Conservation (phyloP, 2,329 filamentous ascomycete species). For the Thielaviopsis ethacetica region DNA sequence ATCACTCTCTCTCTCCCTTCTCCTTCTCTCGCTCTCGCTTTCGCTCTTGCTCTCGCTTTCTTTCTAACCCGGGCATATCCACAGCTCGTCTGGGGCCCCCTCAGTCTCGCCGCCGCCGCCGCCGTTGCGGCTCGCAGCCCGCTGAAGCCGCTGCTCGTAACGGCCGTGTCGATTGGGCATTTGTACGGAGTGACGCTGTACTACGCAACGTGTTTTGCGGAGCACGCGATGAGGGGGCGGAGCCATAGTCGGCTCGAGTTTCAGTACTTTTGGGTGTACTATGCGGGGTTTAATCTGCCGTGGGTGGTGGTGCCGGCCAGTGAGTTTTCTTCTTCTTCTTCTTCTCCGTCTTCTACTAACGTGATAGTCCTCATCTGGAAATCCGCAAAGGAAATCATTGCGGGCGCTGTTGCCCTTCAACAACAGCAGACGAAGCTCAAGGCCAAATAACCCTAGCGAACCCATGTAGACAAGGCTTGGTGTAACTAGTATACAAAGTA, state of each 20-base stretch:
- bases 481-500: no score
- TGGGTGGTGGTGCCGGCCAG: conserved; percentile 33
- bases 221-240: conserved; percentile 27
- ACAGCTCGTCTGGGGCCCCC: conserved; percentile 40
- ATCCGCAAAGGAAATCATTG: not conserved
- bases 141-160: conserved; percentile 34
- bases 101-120: conserved; percentile 33
- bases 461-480: not conserved
- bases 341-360: not conserved
- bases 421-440: not conserved
- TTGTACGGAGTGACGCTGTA: conserved; percentile 48
- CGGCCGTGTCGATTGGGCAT: conserved; percentile 34
- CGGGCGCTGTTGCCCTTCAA: not conserved
- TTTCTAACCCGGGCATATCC: not conserved
- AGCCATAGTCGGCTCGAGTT: conserved; percentile 41
- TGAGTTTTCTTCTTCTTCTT: conserved; percentile 21
- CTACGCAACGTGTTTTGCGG: conserved; percentile 39
- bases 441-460: not conserved
- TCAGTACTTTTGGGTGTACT: conserved; percentile 48
- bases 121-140: conserved; percentile 28
- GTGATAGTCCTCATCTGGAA: not conserved
- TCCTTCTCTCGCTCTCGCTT: not conserved
- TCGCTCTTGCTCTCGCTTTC: not conserved
- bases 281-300: conserved; percentile 41
- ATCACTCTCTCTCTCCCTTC: not conserved